These are phyloP conservation scores for Acephala macrosclerotiorum DNA, from an alignment of 2,329 filamentous ascomycete species.

Conservation along the genomic window DNA sequence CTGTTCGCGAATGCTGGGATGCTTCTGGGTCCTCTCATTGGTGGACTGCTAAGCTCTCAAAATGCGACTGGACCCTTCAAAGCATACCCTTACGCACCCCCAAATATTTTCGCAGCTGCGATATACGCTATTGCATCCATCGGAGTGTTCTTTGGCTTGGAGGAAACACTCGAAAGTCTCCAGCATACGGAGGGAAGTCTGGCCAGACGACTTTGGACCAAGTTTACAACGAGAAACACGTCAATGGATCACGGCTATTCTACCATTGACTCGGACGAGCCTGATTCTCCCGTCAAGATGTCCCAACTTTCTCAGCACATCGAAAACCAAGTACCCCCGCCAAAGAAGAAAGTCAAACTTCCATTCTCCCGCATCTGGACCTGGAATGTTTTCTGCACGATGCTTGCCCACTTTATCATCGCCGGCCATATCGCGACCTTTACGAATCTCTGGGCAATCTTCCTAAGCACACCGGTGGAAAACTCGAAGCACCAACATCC, in stretches of 20 bases:
- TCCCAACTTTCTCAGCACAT: slow-evolving; percentile 1
- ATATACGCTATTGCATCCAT: slow-evolving; percentile 39
- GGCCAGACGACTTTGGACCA: slow-evolving; percentile 41
- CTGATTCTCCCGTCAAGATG: slow-evolving; percentile 7
- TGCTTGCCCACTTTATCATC: slow-evolving; percentile 58
- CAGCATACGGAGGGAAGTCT: slow-evolving; percentile 10
- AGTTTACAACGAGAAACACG: slow-evolving; percentile 1
- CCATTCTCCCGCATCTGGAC: slow-evolving; percentile 21
- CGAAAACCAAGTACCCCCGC: slow-evolving; percentile 1
- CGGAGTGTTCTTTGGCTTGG: slow-evolving; percentile 42
- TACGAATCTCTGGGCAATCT: slow-evolving; percentile 63
- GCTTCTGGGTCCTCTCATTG: slow-evolving; percentile 55
- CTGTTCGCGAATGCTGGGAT: slow-evolving; percentile 71
- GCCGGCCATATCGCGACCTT: slow-evolving; percentile 50
- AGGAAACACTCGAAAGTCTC: slow-evolving; percentile 18
- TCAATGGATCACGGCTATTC: slow-evolving; percentile 11
- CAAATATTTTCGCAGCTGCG: slow-evolving; percentile 45
- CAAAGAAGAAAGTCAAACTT: slow-evolving; percentile 18
- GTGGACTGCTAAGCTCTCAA: slow-evolving; percentile 48
- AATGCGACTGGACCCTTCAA: slow-evolving; percentile 45
- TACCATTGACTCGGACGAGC: slow-evolving; percentile 2
- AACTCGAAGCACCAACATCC: slow-evolving; percentile 14
- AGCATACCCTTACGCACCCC: slow-evolving; percentile 49
- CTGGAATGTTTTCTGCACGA: slow-evolving; percentile 49
- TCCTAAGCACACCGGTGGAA: slow-evolving; percentile 58